phyloP scores from a whole-genome alignment of 2,329 filamentous ascomycete species.

The Lachnellula hyalina region DNA sequence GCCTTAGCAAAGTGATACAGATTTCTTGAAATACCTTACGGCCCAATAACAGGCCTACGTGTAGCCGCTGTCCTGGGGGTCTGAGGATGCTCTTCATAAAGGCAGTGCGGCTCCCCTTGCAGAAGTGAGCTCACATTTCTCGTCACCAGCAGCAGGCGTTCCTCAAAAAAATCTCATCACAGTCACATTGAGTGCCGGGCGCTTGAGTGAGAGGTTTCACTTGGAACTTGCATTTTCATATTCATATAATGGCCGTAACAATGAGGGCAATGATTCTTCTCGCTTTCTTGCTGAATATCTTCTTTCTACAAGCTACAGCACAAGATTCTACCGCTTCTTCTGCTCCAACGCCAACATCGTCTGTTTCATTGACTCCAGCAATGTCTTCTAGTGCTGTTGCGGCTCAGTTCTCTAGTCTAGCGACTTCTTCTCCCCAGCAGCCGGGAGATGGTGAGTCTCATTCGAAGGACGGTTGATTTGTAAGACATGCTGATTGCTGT shows the following conservation, averaged over 20 bases:
- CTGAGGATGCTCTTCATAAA: slow-evolving; percentile 15
- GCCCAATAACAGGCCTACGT: slow-evolving; percentile 26
- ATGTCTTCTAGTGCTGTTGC: slow-evolving; percentile 31
- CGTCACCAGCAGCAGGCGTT: slow-evolving; percentile 8
- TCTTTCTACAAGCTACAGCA: slow-evolving; percentile 20
- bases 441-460: slow-evolving; percentile 21
- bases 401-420: slow-evolving; percentile 26
- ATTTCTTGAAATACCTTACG: slow-evolving; percentile 3
- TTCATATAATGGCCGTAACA: slow-evolving; percentile 13
- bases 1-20: slow-evolving; percentile 1
- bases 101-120: slow-evolving; percentile 13
- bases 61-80: slow-evolving; percentile 17
- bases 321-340: slow-evolving; percentile 18
- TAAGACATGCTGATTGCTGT: background rate
- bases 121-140: slow-evolving; percentile 15
- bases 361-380: slow-evolving; percentile 25
- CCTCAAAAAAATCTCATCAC: slow-evolving; percentile 14
- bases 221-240: slow-evolving; percentile 5
- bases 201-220: slow-evolving; percentile 9
- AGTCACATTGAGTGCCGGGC: slow-evolving; percentile 17
- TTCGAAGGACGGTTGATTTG: background rate
- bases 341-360: slow-evolving; percentile 14
- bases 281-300: slow-evolving; percentile 21
- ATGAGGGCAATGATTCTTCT: slow-evolving; percentile 24
- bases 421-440: slow-evolving; percentile 26